phyloP scores from a whole-genome alignment of 78 protist genomes.

The Dictyostelium capitatum region DNA sequence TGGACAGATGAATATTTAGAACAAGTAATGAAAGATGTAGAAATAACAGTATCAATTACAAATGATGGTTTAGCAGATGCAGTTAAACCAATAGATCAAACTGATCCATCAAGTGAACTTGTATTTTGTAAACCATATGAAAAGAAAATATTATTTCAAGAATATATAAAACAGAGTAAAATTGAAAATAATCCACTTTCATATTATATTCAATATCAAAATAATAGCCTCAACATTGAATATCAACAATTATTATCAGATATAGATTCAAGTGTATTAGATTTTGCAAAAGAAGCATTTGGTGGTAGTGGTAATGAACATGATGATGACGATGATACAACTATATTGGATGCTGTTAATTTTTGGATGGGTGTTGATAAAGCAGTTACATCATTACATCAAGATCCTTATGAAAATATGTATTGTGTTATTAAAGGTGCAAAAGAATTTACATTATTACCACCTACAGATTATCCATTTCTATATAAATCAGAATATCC shows the following conservation, averaged over 20 bases:
- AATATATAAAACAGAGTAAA: constrained; percentile 5
- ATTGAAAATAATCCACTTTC: background rate
- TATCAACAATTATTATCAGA: constrained; percentile 50
- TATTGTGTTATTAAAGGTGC: constrained; percentile 76
- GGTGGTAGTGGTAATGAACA: background rate
- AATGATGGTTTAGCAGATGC: constrained; percentile 85
- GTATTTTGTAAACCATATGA: constrained; percentile 80
- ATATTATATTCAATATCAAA: constrained; percentile 55
- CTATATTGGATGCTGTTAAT: constrained; percentile 57
- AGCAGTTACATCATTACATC: constrained; percentile 72
- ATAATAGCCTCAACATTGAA: constrained; percentile 44
- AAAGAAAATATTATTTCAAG: constrained; percentile 54
- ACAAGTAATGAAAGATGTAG: constrained; percentile 22
- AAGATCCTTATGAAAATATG: constrained; percentile 83
- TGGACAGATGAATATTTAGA: constrained; percentile 72
- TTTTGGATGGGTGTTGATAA: constrained; percentile 81
- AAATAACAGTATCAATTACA: constrained; percentile 74
- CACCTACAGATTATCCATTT: constrained; percentile 84
- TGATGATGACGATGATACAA: too few relatives aligned
- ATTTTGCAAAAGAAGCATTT: constrained; percentile 65
- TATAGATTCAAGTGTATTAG: background rate
- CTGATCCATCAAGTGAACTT: background rate
- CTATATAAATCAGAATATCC: constrained; percentile 47
- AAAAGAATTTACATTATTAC: constrained; percentile 70
- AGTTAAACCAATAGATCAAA: constrained; percentile 20